Percentiles rank a stretch among this genome's conserved stretches.
phyloP scores from a whole-genome alignment of 805 yeast species.

The Nematodospora valgi region DNA sequence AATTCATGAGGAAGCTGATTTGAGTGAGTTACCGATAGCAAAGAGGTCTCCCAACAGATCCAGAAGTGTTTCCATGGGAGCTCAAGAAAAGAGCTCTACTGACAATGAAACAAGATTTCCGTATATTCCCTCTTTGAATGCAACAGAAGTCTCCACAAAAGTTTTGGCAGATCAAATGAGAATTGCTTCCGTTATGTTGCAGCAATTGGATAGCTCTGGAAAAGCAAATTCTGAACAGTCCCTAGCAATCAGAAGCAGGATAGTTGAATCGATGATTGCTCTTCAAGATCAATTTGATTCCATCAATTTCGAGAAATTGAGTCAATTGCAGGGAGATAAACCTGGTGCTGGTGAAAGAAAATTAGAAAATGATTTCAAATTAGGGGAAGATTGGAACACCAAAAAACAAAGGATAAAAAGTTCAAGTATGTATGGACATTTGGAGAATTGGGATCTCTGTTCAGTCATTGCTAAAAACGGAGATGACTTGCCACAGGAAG shows the following conservation, averaged over 20 bases:
- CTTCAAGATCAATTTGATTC: slow-evolving; percentile 41
- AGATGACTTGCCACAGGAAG: slow-evolving; percentile 92
- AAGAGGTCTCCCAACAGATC: slow-evolving; percentile 1
- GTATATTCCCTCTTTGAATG: neutral
- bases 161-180: slow-evolving; percentile 81
- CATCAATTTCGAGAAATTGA: slow-evolving; percentile 29
- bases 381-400: slow-evolving; percentile 91
- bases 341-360: slow-evolving; percentile 74
- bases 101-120: neutral
- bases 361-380: slow-evolving; percentile 85
- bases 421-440: slow-evolving; percentile 77
- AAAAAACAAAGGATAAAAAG: slow-evolving; percentile 78
- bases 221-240: slow-evolving; percentile 45
- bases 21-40: slow-evolving; percentile 8
- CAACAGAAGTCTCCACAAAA: slow-evolving; percentile 25
- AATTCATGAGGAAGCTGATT: slow-evolving; percentile 9
- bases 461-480: slow-evolving; percentile 97
- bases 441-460: slow-evolving; percentile 90
- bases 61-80: too few relatives aligned
- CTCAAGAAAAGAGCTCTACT: neutral
- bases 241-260: slow-evolving; percentile 21
- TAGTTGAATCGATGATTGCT: slow-evolving; percentile 16
- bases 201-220: slow-evolving; percentile 80
- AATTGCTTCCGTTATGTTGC: slow-evolving; percentile 91
- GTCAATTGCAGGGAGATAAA: slow-evolving; percentile 61